Conservation (phyloP, 352 stramenopile species). For the Achlya hypogyna region DNA sequence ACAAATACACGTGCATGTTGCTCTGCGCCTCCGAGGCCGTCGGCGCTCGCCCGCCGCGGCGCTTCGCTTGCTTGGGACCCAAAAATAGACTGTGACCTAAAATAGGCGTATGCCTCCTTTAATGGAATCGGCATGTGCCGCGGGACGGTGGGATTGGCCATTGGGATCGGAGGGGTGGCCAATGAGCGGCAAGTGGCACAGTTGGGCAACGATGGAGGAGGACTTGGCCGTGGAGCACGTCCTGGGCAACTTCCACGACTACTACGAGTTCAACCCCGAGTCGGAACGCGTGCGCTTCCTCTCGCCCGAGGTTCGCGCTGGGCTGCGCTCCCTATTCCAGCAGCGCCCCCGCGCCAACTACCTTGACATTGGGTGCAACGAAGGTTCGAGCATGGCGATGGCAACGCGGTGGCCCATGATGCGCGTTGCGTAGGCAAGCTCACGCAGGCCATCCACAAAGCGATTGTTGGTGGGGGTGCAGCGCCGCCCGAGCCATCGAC, state of each 20-base stretch:
- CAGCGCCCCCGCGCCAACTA: constrained; percentile 20
- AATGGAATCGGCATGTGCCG: too few relatives aligned
- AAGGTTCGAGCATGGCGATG: constrained; percentile 32
- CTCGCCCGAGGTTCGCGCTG: constrained; percentile 30
- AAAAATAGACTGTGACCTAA: too few relatives aligned
- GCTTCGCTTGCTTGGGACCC: too few relatives aligned
- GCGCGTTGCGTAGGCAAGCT: constrained; percentile 34
- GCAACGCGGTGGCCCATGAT: background rate
- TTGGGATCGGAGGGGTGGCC: too few relatives aligned
- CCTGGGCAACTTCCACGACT: constrained; percentile 77
- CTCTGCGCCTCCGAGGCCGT: background rate
- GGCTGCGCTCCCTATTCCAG: constrained; percentile 21
- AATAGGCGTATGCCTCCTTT: too few relatives aligned
- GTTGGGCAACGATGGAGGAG: constrained; percentile 20
- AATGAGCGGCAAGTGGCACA: background rate
- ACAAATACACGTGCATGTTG: background rate
- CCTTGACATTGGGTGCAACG: constrained; percentile 77
- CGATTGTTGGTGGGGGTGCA: constrained; percentile 28
- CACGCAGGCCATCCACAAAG: constrained; percentile 59
- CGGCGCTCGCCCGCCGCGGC: too few relatives aligned
- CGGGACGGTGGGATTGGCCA: too few relatives aligned
- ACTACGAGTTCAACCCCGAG: constrained; percentile 78
- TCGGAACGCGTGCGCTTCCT: constrained; percentile 70
- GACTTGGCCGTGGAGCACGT: constrained; percentile 42
- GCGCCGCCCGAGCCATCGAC: background rate